Percentiles rank a stretch among this genome's conserved stretches.
Evolutionary conservation across 306 rosid species (phyloP).

Genomic region (Cyclanthera cordifolia): DNA sequence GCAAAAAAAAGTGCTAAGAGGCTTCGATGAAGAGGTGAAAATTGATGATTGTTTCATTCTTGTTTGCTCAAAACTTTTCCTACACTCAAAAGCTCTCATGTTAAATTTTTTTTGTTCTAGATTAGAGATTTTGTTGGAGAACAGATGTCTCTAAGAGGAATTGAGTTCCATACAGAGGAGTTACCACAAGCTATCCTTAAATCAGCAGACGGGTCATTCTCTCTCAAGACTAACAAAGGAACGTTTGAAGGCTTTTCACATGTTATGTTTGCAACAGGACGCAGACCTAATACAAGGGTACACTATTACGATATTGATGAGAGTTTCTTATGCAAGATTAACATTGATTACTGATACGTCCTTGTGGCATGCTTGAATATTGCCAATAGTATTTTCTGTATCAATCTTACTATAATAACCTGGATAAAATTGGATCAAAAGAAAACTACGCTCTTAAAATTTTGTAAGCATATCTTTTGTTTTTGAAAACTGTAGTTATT

Average conservation of each 20-base stretch:
- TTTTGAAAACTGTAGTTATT: background rate
- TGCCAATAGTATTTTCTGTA: background rate
- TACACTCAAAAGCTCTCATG: background rate
- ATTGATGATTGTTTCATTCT: background rate
- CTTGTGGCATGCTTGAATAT: background rate
- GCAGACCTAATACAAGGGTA: slow-evolving; percentile 84
- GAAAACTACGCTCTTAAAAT: background rate
- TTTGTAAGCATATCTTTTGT: background rate
- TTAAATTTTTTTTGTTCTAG: slow-evolving; percentile 32
- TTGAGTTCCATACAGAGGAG: slow-evolving; percentile 73
- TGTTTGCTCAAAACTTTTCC: background rate
- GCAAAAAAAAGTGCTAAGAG: slow-evolving; percentile 78
- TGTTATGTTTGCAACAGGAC: slow-evolving; percentile 95
- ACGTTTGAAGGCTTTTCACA: slow-evolving; percentile 79
- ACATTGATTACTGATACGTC: background rate
- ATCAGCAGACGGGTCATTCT: slow-evolving; percentile 66
- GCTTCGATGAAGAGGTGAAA: slow-evolving; percentile 93
- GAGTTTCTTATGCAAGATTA: background rate
- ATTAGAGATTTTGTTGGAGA: slow-evolving; percentile 72
- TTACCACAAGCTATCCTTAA: slow-evolving; percentile 64
- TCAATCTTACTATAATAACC: background rate
- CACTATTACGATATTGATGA: background rate
- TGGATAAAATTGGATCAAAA: background rate
- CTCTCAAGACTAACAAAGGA: slow-evolving; percentile 84
- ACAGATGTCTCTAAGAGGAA: slow-evolving; percentile 82